These are phyloP conservation scores for Claviceps capensis DNA, from an alignment of 2,329 filamentous ascomycete genomes.

Conservation along the genomic window DNA sequence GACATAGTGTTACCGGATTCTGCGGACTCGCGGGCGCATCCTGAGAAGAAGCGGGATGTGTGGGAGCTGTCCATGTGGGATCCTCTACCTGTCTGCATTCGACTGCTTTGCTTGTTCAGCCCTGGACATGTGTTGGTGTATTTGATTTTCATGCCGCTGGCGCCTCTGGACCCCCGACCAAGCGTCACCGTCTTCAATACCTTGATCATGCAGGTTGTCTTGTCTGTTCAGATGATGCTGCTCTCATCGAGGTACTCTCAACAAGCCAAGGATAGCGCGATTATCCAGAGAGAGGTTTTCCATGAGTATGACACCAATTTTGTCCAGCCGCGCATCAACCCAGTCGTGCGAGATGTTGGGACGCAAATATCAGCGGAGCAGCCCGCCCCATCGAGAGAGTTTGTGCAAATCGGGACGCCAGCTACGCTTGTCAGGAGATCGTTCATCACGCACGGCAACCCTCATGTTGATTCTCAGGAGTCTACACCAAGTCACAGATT, in stretches of 20 bases:
- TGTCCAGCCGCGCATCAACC: constrained; percentile 80
- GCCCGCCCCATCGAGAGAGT: constrained; percentile 26
- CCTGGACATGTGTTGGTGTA: constrained; percentile 89
- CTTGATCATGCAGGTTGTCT: constrained; percentile 57
- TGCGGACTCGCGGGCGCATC: constrained; percentile 73
- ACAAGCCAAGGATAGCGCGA: constrained; percentile 68
- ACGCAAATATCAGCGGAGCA: constrained; percentile 56
- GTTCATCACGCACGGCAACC: constrained; percentile 73
- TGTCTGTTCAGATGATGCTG: constrained; percentile 65
- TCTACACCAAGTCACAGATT: constrained; percentile 16
- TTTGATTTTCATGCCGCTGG: constrained; percentile 71
- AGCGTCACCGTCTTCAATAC: constrained; percentile 79
- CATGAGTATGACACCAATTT: constrained; percentile 95
- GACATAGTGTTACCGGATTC: constrained; percentile 53
- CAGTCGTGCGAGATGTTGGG: constrained; percentile 60
- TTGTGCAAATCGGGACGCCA: constrained; percentile 37
- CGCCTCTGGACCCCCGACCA: constrained; percentile 60
- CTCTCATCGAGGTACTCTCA: constrained; percentile 65
- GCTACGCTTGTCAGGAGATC: constrained; percentile 54
- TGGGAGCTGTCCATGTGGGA: constrained; percentile 96
- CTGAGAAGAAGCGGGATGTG: constrained; percentile 70
- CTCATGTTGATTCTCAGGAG: constrained; percentile 57
- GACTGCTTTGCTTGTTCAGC: constrained; percentile 81
- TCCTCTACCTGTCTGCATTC: constrained; percentile 69
- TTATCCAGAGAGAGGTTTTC: constrained; percentile 85